Conservation (phyloP, 805 yeast species). For the Candida krabiensis region DNA sequence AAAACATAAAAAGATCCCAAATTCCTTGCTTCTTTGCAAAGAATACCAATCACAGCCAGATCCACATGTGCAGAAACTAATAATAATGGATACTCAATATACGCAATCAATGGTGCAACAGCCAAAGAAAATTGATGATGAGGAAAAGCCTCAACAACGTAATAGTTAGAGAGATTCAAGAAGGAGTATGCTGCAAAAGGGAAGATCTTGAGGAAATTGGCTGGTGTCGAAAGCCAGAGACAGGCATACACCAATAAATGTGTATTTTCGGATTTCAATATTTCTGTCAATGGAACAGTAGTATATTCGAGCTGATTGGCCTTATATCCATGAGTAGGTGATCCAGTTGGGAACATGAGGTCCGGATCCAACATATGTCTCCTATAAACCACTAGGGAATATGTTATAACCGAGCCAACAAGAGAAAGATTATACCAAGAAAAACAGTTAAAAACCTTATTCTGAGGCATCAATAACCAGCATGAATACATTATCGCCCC, state of each 20-base stretch:
- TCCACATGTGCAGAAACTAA: constrained; percentile 40
- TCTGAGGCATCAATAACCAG: constrained; percentile 10
- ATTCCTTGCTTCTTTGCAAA: constrained; percentile 30
- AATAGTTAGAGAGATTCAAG: constrained; percentile 36
- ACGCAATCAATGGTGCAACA: constrained; percentile 36
- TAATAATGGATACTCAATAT: constrained; percentile 38
- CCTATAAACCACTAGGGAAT: constrained; percentile 30
- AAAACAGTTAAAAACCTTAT: constrained; percentile 5
- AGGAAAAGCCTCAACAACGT: constrained; percentile 36
- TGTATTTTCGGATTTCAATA: constrained; percentile 41
- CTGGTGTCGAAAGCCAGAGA: constrained; percentile 38
- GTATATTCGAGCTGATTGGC: constrained; percentile 9
- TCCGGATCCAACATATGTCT: constrained; percentile 23
- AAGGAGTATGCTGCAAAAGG: constrained; percentile 43
- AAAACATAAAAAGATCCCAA: constrained; percentile 31
- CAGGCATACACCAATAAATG: constrained; percentile 37
- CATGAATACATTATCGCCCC: constrained; percentile 18
- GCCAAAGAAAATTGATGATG: constrained; percentile 33
- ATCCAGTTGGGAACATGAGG: constrained; percentile 5
- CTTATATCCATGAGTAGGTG: constrained; percentile 5
- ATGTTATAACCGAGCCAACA: constrained; percentile 28
- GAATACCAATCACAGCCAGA: constrained; percentile 30
- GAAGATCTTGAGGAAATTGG: constrained; percentile 34
- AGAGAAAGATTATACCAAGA: constrained; percentile 24
- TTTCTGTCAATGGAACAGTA: constrained; percentile 32